phyloP scores from a whole-genome alignment of 2,329 filamentous ascomycete genomes.

The Cladosporium sp. region DNA sequence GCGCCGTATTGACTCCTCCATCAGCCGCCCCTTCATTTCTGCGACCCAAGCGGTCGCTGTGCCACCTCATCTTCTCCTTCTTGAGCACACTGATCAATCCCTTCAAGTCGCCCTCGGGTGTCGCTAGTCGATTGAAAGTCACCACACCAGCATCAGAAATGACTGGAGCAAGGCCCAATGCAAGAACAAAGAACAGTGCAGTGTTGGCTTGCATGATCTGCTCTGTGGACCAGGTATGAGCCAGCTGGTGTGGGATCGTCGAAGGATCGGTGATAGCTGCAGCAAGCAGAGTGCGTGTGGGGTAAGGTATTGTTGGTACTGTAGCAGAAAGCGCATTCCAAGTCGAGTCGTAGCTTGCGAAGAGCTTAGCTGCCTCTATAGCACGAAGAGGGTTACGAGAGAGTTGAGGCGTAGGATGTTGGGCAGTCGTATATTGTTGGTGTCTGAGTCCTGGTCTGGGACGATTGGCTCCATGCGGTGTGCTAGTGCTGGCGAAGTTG shows the following conservation, averaged over 20 bases:
- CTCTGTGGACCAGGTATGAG: slow-evolving; percentile 29
- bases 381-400: slow-evolving; percentile 22
- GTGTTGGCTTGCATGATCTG: slow-evolving; percentile 30
- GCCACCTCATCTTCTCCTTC: slow-evolving; percentile 32
- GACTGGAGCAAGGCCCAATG: slow-evolving; percentile 20
- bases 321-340: slow-evolving; percentile 25
- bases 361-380: slow-evolving; percentile 26
- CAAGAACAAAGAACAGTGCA: slow-evolving; percentile 29
- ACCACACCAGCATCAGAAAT: slow-evolving; percentile 11
- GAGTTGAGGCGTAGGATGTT: slow-evolving; percentile 14
- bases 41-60: slow-evolving; percentile 29
- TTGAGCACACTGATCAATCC: slow-evolving; percentile 27
- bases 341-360: slow-evolving; percentile 25
- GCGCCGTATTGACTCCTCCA: slow-evolving; percentile 19
- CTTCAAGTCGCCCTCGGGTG: slow-evolving; percentile 21
- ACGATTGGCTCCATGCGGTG: slow-evolving; percentile 14
- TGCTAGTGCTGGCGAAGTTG: neutral
- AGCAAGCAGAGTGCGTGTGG: slow-evolving; percentile 26
- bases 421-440: slow-evolving; percentile 3
- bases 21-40: slow-evolving; percentile 21
- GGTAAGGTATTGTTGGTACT: slow-evolving; percentile 27
- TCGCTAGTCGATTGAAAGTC: slow-evolving; percentile 22
- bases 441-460: too few species aligned
- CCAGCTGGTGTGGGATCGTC: slow-evolving; percentile 24
- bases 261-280: slow-evolving; percentile 21